Conservation (phyloP, 306 rosid genomes). For the Quercus mongolica region DNA sequence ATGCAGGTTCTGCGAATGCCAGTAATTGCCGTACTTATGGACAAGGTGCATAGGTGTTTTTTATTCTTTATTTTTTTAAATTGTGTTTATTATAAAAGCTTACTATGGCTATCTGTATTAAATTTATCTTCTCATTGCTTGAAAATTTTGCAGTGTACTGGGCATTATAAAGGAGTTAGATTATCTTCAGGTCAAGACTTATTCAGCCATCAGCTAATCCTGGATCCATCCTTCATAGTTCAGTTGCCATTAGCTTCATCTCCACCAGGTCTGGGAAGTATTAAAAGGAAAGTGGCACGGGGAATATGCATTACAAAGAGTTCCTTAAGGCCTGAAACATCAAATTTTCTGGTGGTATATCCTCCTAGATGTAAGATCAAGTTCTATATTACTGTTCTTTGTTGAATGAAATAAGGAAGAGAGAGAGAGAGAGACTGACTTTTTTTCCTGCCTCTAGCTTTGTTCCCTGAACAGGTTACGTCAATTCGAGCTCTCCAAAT, state of each 20-base stretch:
- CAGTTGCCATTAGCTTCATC: conserved; percentile 36
- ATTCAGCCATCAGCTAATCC: conserved; percentile 64
- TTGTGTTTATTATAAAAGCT: conserved; percentile 4
- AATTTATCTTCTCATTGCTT: conserved; percentile 21
- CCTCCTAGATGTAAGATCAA: conserved; percentile 83
- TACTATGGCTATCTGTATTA: not conserved
- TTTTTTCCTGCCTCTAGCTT: conserved; percentile 42
- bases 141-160: conserved; percentile 51
- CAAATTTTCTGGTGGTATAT: conserved; percentile 63
- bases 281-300: conserved; percentile 69
- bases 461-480: conserved; percentile 68
- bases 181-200: conserved; percentile 85
- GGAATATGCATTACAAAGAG: conserved; percentile 77
- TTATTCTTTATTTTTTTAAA: too few species aligned
- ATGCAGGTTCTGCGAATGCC: conserved; percentile 91
- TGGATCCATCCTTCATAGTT: conserved; percentile 67
- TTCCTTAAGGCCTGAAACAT: conserved; percentile 60
- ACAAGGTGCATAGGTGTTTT: conserved; percentile 47
- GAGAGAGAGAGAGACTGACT: conserved; percentile 13
- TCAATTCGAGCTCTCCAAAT: conserved; percentile 80
- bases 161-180: conserved; percentile 74
- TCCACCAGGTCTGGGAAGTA: conserved; percentile 36
- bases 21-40: conserved; percentile 61
- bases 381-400: conserved; percentile 12
- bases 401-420: conserved; percentile 1